Evolutionary conservation across 768 basidiomycete genomes (phyloP).

Genomic region (Kwoniella sp.): DNA sequence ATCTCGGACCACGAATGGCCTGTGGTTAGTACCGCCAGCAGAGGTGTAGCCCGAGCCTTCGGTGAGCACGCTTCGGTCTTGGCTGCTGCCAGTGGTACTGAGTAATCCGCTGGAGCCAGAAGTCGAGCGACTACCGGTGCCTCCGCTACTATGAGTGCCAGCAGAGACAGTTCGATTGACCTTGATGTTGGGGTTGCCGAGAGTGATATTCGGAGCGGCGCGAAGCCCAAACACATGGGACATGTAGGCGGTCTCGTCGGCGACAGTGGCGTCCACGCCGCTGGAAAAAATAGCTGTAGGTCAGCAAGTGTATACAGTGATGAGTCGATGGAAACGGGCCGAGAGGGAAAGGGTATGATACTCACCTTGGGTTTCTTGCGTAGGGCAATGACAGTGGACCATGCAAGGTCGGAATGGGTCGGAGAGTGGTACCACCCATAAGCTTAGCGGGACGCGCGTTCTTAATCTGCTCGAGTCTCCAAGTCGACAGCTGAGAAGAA

Average conservation of each 20-base stretch:
- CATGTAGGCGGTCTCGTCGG: slow-evolving; percentile 32
- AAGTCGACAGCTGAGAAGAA: slow-evolving; percentile 17
- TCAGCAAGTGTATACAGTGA: background rate
- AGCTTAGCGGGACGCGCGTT: slow-evolving; percentile 22
- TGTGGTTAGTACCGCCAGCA: slow-evolving; percentile 12
- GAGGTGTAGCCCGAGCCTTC: slow-evolving; percentile 19
- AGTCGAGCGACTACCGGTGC: slow-evolving; percentile 9
- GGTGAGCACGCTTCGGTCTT: slow-evolving; percentile 8
- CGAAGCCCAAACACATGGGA: slow-evolving; percentile 30
- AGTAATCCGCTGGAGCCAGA: slow-evolving; percentile 9
- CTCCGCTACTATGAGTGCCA: slow-evolving; percentile 12
- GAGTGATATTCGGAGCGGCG: slow-evolving; percentile 16
- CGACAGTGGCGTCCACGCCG: slow-evolving; percentile 44
- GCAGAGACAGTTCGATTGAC: slow-evolving; percentile 9
- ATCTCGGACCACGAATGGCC: slow-evolving; percentile 26
- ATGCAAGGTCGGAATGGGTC: slow-evolving; percentile 38
- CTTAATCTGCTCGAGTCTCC: slow-evolving; percentile 40
- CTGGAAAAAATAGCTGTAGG: slow-evolving; percentile 19
- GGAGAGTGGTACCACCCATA: slow-evolving; percentile 18
- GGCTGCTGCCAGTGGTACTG: background rate
- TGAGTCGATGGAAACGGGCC: background rate
- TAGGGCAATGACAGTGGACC: slow-evolving; percentile 45
- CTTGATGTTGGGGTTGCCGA: background rate
- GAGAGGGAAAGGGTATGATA: background rate
- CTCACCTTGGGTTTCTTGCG: slow-evolving; percentile 51